Conservation (phyloP, 169 alveolate genomes). For the Perkinsus olseni region DNA sequence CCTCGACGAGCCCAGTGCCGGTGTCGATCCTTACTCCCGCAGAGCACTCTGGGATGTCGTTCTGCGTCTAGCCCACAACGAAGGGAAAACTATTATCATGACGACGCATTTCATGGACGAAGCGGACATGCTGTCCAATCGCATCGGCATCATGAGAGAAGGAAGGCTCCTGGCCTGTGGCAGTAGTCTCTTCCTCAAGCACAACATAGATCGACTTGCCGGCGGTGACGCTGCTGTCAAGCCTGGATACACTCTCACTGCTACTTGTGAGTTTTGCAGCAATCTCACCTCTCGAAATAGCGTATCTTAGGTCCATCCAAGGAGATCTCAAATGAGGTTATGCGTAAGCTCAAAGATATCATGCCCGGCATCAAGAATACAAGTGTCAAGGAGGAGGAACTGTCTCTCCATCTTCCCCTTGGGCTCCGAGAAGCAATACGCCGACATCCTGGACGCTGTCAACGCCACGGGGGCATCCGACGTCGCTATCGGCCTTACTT, state of each 20-base stretch:
- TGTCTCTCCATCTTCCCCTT: background rate
- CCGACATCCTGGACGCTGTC: background rate
- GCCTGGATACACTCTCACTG: background rate
- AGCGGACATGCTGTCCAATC: constrained; percentile 40
- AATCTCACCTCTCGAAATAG: background rate
- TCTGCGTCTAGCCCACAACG: constrained; percentile 40
- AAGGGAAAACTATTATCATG: constrained; percentile 66
- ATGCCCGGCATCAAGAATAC: background rate
- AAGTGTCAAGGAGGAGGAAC: background rate
- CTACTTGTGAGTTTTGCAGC: background rate
- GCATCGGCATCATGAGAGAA: constrained; percentile 50
- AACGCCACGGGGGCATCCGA: background rate
- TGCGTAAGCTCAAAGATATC: background rate
- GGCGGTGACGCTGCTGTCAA: background rate
- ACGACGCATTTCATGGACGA: constrained; percentile 85
- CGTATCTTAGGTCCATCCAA: background rate
- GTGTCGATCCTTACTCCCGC: constrained; percentile 81
- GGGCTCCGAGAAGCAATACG: background rate
- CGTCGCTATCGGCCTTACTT: constrained; percentile 42
- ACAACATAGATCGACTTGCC: background rate
- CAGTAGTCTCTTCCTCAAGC: constrained; percentile 47
- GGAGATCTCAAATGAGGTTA: background rate
- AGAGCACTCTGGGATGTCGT: constrained; percentile 76
- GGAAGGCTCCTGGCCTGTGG: constrained; percentile 56
- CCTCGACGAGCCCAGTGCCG: constrained; percentile 81